Evolutionary conservation across 345 rosid genomes (phyloP), one percentile per base, ranked within the genome.

Genomic region (rapeseed (Brassica napus)): DNA sequence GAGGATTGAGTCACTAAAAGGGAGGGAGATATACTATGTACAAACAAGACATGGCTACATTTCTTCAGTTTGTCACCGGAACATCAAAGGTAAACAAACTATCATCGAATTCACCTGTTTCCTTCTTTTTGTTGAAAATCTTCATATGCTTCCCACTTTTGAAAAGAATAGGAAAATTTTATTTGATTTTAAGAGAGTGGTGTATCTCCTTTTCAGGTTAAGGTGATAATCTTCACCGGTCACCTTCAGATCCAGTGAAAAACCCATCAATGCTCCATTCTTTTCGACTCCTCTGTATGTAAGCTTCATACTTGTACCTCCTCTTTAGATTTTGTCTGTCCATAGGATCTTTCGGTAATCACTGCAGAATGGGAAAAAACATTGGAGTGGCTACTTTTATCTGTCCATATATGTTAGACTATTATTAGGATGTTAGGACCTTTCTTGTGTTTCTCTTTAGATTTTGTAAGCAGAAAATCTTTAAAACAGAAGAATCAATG

Each of bases 21-120:
- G 30, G 65, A 16, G 11, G 60, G 60, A 49, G 24, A 28, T 37
- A 62, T 44, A 39, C n/a, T 47, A 15, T 3, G 15, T 6, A 47
- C 85, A 92, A 94, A 82, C 97, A 94, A 88, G 98, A 94, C 77
- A 90, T 89, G 97, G 98, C 97, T 26, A 87, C 97, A 70, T 81
- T 91, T 72, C 89, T 94, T 79, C 98, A 92, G 63, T 91, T 94
- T 85, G 97, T 94, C 68, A 89, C 97, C 37, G 98, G 98, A 84
- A 94, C 98, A 64, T 92, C 97, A 21, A 92, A 92, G 98, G 98
- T 92, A 74, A 71, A 57, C 39, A 6, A 34, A 64, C 15, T 42
- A 64, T 34, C 11, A 14, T 49, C 7, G 1, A 14, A 47, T n/a
- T 12, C 54, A 47, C 39, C 32, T 64, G 57, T 15, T 49, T 31